phyloP scores from a whole-genome alignment of 2,329 filamentous ascomycete genomes.

The Aspergillus intermedius region DNA sequence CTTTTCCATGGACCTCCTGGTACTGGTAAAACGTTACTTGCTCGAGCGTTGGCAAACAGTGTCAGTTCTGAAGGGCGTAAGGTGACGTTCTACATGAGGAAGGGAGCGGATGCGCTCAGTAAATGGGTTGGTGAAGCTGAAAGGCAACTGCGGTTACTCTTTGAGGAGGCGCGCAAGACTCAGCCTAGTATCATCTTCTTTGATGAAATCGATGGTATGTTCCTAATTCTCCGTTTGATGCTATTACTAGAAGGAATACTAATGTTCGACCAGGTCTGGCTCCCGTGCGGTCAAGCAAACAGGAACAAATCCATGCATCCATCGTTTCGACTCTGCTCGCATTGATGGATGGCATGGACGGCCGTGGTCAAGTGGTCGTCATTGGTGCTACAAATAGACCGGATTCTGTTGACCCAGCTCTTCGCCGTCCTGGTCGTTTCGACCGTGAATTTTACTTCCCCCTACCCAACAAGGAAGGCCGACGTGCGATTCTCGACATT shows the following conservation, averaged over 20 bases:
- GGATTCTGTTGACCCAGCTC: slow-evolving; percentile 92
- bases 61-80: slow-evolving; percentile 84
- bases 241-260: not conserved
- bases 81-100: slow-evolving; percentile 99
- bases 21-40: slow-evolving; percentile 95
- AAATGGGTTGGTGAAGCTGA: slow-evolving; percentile 99
- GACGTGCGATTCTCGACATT: slow-evolving; percentile 85
- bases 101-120: slow-evolving; percentile 92
- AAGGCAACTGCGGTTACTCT: slow-evolving; percentile 83
- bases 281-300: slow-evolving; percentile 92
- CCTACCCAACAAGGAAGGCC: slow-evolving; percentile 70
- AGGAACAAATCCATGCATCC: slow-evolving; percentile 96
- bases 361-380: slow-evolving; percentile 94
- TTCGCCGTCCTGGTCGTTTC: slow-evolving; percentile 87
- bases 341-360: slow-evolving; percentile 96
- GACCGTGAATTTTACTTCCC: slow-evolving; percentile 98
- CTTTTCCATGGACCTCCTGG: slow-evolving; percentile 95
- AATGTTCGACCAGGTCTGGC: slow-evolving; percentile 52
- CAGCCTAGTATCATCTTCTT: slow-evolving; percentile 99
- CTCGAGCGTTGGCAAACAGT: slow-evolving; percentile 83
- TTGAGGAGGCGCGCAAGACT: slow-evolving; percentile 90
- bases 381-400: slow-evolving; percentile 98
- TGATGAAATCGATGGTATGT: slow-evolving; percentile 85
- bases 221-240: not conserved
- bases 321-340: slow-evolving; percentile 93